Evolutionary conservation across 768 basidiomycete genomes (phyloP), one percentile per base, ranked within the genome.

Genomic region (Pseudohyphozyma bogoriensis): DNA sequence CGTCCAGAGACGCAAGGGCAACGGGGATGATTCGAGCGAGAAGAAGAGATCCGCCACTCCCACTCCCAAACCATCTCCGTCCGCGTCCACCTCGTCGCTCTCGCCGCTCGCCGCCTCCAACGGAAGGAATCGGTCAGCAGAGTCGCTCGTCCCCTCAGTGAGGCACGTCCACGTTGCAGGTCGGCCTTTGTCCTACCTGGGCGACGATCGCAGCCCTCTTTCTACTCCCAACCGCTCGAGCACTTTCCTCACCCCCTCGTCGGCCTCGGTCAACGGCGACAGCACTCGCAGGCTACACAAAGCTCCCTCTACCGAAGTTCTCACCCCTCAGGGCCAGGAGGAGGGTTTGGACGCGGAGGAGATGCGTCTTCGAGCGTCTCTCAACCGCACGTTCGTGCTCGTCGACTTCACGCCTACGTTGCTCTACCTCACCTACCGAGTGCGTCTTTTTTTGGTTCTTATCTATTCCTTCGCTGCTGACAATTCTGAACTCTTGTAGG

Each of bases 331-430:
- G 26, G 26, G 11, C 8, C 57, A 56, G 15, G 62, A 71, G 31
- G 72, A 75, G 51, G 51, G 66, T 2, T 61, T 65, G 40, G 70
- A 73, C 32, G 73, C 71, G 4, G 61, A 68, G 22, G 74, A 74
- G 65, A 77, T 77, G 76, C 64, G 71, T 71, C 81, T 79, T 16
- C 81, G 90, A 10, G 88, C 89, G 1, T 80, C 82, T 0, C 81
- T 84, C 72, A 89, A 89, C 67, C 68, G 71, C 68, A 89, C 83
- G 9, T 93, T 92, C 67, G 81, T 90, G 47, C 77, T 83, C 44
- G 85, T 93, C 56, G 79, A 79, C 67, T 80, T 93, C 82, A 64
- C 42, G 76, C 68, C 46, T 29, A 69, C 60, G 12, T 62, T 64
- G n/a, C 60, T 67, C 45, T 66, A 55, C 37, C 47, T 64, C 33